Conservation (phyloP, 2,329 filamentous ascomycete genomes). For the Verticillium klebahnii region DNA sequence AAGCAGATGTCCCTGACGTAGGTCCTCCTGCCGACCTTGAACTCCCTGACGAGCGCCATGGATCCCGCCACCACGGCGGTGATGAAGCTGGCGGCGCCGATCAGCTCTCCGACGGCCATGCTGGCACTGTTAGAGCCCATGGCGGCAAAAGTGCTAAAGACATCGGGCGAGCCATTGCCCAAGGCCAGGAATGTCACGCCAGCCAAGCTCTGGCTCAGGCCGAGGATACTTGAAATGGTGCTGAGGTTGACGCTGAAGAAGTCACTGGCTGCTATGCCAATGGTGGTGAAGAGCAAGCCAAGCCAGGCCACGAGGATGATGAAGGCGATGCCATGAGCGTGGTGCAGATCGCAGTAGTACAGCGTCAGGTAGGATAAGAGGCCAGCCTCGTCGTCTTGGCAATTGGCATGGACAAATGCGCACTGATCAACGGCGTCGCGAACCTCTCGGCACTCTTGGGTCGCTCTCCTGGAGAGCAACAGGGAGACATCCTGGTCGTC, state of each 20-base stretch:
- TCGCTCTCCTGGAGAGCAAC: constrained; percentile 21
- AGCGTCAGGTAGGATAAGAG: constrained; percentile 82
- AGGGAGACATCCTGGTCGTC: constrained; percentile 11
- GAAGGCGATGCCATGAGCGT: constrained; percentile 74
- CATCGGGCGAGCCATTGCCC: constrained; percentile 95
- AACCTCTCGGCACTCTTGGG: constrained; percentile 68
- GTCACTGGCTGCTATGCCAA: constrained; percentile 95
- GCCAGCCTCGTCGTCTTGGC: constrained; percentile 83
- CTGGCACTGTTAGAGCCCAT: constrained; percentile 98
- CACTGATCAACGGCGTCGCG: constrained; percentile 77
- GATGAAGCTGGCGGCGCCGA: constrained; percentile 94
- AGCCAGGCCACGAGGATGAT: constrained; percentile 76
- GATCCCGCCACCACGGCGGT: constrained; percentile 93
- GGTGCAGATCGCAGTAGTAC: constrained; percentile 78
- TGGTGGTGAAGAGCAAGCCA: constrained; percentile 86
- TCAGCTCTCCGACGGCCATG: constrained; percentile 89
- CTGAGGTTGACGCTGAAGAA: constrained; percentile 97
- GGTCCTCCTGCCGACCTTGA: constrained; percentile 82
- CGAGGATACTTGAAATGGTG: constrained; percentile 83
- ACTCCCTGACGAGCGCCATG: constrained; percentile 95
- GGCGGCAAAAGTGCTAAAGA: constrained; percentile 97
- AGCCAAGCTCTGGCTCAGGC: constrained; percentile 92
- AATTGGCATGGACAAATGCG: constrained; percentile 77
- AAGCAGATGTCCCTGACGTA: constrained; percentile 91
- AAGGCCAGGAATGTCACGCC: constrained; percentile 96